phyloP scores from a whole-genome alignment of 352 stramenopile species.

The Aphanomyces invadans region DNA sequence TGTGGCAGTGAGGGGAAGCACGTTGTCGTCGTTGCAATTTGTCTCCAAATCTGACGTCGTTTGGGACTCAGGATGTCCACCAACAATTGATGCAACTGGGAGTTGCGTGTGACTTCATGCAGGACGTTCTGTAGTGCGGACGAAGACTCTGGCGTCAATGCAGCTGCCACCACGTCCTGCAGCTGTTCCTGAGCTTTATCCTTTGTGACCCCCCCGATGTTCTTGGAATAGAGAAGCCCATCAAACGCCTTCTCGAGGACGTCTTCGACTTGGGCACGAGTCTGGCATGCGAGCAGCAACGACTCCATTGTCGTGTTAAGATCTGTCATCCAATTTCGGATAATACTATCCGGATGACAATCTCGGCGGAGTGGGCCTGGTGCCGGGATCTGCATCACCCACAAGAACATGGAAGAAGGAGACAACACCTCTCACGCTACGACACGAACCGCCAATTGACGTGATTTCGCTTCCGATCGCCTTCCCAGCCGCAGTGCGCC shows the following conservation, averaged over 20 bases:
- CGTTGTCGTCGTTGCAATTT: neutral
- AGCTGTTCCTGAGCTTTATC: slow-evolving; percentile 7
- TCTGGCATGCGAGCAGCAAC: slow-evolving; percentile 8
- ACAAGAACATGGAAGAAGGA: no score
- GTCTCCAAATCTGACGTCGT: neutral
- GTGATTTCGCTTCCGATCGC: no score
- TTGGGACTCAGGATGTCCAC: neutral
- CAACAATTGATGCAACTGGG: neutral
- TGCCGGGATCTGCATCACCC: no score
- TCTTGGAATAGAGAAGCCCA: neutral
- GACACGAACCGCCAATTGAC: no score
- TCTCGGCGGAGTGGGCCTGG: neutral
- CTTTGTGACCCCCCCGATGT: neutral
- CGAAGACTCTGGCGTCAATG: neutral
- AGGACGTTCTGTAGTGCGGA: neutral
- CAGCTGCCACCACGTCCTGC: neutral
- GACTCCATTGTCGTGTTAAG: slow-evolving; percentile 3
- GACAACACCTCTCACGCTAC: no score
- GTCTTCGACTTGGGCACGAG: slow-evolving; percentile 1
- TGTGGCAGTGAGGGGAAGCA: neutral
- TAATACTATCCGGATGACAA: neutral
- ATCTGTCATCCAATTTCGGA: no score
- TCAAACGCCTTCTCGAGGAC: neutral
- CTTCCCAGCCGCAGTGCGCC: no score
- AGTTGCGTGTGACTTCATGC: neutral